Conservation (phyloP, 495 filamentous ascomycete genomes). For the Neurospora sp. region DNA sequence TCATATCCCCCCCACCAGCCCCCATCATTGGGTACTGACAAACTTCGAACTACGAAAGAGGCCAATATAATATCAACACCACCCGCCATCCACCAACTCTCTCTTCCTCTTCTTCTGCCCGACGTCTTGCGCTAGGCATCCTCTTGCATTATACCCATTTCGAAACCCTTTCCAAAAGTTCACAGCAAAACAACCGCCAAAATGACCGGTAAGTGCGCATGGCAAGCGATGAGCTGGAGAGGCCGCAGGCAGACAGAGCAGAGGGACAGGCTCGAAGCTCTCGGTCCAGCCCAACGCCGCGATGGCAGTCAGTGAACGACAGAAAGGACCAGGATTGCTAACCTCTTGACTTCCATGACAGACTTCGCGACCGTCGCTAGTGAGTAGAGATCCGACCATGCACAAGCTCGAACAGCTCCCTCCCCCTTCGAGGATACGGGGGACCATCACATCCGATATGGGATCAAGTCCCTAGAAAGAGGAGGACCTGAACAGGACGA, state of each 20-base stretch:
- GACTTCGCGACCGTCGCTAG: conserved; percentile 15
- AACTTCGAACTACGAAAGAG: conserved; percentile 8
- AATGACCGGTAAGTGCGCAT: conserved; percentile 1
- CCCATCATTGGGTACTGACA: conserved; percentile 15
- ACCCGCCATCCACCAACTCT: neutral
- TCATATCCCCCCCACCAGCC: neutral
- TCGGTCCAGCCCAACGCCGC: neutral
- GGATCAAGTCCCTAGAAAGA: neutral
- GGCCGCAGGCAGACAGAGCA: neutral
- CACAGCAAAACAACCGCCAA: conserved; percentile 4
- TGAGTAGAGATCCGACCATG: conserved; percentile 12
- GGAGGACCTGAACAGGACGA: neutral
- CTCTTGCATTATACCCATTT: neutral
- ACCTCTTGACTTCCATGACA: conserved; percentile 2
- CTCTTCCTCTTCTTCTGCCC: neutral
- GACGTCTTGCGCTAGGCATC: neutral
- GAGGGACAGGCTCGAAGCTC: neutral
- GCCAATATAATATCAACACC: conserved; percentile 1
- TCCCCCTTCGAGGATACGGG: neutral
- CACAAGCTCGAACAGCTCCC: neutral
- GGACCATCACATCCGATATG: conserved; percentile 1
- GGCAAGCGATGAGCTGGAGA: neutral
- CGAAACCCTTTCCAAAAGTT: neutral
- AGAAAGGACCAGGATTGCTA: neutral
- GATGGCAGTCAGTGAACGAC: neutral